Percentiles rank a stretch among this genome's conserved stretches.
phyloP scores from a whole-genome alignment of 805 yeast genomes.

The Zygosaccharomyces pseudorouxii region DNA sequence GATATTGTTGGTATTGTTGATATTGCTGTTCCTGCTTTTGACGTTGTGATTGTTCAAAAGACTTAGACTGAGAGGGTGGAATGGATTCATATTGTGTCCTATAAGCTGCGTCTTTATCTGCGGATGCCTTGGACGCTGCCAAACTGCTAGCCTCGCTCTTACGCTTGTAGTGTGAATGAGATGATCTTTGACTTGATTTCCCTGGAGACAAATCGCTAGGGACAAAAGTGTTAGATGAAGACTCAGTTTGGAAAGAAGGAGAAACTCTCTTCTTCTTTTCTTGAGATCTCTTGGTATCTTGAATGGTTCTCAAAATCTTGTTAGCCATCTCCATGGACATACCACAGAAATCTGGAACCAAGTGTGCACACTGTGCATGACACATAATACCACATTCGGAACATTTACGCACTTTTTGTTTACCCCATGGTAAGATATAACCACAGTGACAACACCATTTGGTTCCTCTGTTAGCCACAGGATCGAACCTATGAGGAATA shows the following conservation, averaged over 20 bases:
- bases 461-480: slow-evolving; percentile 88
- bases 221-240: slow-evolving; percentile 14
- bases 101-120: not conserved
- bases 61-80: not conserved
- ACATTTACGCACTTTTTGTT: slow-evolving; percentile 88
- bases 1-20: not conserved
- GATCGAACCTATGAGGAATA: slow-evolving; percentile 94
- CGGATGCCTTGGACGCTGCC: not conserved
- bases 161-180: slow-evolving; percentile 2
- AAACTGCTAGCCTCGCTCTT: not conserved
- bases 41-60: not conserved
- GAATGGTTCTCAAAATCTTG: slow-evolving; percentile 77
- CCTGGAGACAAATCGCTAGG: slow-evolving; percentile 16
- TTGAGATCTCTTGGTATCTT: slow-evolving; percentile 52
- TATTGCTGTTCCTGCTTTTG: not conserved
- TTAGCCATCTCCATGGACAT: slow-evolving; percentile 97
- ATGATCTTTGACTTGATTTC: slow-evolving; percentile 4
- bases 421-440: slow-evolving; percentile 90
- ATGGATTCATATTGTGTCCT: not conserved
- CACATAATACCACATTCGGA: slow-evolving; percentile 92
- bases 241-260: slow-evolving; percentile 12
- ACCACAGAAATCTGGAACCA: slow-evolving; percentile 98
- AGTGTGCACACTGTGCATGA: slow-evolving; percentile 85
- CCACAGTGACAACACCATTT: slow-evolving; percentile 99
- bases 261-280: slow-evolving; percentile 22